Conservation (phyloP, 176 grass and related monocot species). For the Zea luxurians region DNA sequence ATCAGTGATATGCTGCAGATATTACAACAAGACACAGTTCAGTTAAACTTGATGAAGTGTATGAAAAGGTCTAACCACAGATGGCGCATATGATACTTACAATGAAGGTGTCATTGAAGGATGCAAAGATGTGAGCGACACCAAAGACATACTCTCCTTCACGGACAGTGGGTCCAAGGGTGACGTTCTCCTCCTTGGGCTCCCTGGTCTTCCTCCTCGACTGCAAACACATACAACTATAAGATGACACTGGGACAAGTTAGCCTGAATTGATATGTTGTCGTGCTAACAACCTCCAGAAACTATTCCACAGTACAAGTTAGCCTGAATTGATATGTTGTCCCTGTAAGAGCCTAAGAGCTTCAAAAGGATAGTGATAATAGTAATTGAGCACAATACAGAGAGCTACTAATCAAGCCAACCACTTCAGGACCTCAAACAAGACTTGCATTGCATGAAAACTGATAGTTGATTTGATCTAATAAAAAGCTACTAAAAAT, state of each 20-base stretch:
- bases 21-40: neutral
- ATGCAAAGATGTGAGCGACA: too few species aligned
- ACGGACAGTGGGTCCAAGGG: slow-evolving; percentile 70
- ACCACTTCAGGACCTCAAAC: too few species aligned
- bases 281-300: neutral
- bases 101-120: too few species aligned
- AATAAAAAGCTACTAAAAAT: neutral
- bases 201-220: slow-evolving; percentile 81
- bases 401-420: too few species aligned
- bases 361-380: neutral
- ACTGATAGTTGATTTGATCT: neutral
- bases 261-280: too few species aligned
- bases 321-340: neutral
- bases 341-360: neutral
- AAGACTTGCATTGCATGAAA: too few species aligned
- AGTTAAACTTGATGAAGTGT: neutral
- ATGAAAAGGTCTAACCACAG: neutral
- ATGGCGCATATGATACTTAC: neutral
- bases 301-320: neutral
- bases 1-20: slow-evolving; percentile 43
- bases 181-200: slow-evolving; percentile 85
- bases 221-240: slow-evolving; percentile 29
- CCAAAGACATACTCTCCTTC: slow-evolving; percentile 35
- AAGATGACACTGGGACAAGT: neutral
- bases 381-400: neutral